phyloP scores from a whole-genome alignment of 306 rosid species.

The Ormosia semicastrata region DNA sequence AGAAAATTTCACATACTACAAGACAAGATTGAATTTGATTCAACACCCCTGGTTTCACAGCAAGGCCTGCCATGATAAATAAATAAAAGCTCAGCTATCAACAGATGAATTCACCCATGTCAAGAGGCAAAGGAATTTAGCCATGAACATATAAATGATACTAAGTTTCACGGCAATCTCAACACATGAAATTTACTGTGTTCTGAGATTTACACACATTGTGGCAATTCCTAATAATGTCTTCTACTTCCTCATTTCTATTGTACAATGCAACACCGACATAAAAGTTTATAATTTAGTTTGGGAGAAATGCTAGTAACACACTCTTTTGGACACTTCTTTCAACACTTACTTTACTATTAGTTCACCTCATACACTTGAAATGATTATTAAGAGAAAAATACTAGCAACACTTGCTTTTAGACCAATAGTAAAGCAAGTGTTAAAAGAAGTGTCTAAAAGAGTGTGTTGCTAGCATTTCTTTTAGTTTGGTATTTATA shows the following conservation, averaged over 20 bases:
- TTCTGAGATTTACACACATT: background rate
- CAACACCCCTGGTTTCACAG: conserved; percentile 76
- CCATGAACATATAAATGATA: background rate
- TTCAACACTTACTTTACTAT: no score
- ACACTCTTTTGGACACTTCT: no score
- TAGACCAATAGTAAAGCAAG: no score
- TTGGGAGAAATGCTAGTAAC: no score
- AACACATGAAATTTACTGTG: background rate
- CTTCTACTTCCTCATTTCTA: background rate
- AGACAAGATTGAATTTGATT: conserved; percentile 64
- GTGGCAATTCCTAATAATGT: conserved; percentile 10
- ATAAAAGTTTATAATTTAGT: background rate
- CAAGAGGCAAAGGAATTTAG: conserved; percentile 16
- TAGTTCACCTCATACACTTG: no score
- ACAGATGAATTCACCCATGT: background rate
- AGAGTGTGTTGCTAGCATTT: no score
- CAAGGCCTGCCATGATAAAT: conserved; percentile 64
- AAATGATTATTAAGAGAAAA: no score
- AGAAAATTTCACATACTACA: conserved; percentile 54
- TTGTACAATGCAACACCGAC: background rate
- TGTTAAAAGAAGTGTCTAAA: no score
- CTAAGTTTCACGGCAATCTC: conserved; percentile 1
- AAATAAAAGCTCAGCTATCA: conserved; percentile 7
- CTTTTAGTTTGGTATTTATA: background rate
- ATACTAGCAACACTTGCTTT: no score